Base-by-base conservation (phyloP, 257 asterid genomes). In the Verbascum thapsus region DNA sequence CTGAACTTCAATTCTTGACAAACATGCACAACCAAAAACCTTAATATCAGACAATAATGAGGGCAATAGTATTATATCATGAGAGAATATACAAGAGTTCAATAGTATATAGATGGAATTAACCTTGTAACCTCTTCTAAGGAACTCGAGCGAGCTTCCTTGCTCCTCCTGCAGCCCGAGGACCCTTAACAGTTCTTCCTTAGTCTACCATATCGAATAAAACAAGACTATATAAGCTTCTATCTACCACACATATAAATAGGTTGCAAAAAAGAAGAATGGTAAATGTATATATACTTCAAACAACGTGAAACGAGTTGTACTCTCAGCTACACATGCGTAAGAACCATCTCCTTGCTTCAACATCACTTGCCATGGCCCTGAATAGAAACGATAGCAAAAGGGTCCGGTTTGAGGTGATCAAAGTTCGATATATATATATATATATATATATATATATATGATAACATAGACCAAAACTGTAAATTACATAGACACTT, bases 341-440 rank as follows among this genome's bases (percentile, higher is more conserved):
- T 71, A 89, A n/a, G 99, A 92, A 74, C 86, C 86, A 51, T 92
- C 96, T 51, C 80, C 61, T 71, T 92, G 99, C 83, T 89, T 89
- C 85, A 92, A 67, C 99, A 92, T 92, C 71, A 92, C 99, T 76
- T 87, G 99, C 97, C 99, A 89, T 56, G 99, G 99, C 65, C 99
- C 99, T 92, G 75, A 20, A 73, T 8, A 10, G 32, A 58, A 55
- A 49, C 10, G 22, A 67, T 26, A 19, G 23, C 5, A 12, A 26
- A 58, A 66, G 38, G 45, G 53, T 61, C 53, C 1, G 18, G 5
- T 41, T 12, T 17, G 8, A 8, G 38, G 32, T 39, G 30, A 40
- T 56, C 63, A 39, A 40, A 59, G 17, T 51, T 47, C 51, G 13
- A n/a, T n/a, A n/a, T n/a, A n/a, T n/a, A n/a, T n/a, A n/a, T n/a